Evolutionary conservation across 352 stramenopile genomes (phyloP), one percentile per base, ranked within the genome.

Genomic region (Phytophthora niederhauseri): DNA sequence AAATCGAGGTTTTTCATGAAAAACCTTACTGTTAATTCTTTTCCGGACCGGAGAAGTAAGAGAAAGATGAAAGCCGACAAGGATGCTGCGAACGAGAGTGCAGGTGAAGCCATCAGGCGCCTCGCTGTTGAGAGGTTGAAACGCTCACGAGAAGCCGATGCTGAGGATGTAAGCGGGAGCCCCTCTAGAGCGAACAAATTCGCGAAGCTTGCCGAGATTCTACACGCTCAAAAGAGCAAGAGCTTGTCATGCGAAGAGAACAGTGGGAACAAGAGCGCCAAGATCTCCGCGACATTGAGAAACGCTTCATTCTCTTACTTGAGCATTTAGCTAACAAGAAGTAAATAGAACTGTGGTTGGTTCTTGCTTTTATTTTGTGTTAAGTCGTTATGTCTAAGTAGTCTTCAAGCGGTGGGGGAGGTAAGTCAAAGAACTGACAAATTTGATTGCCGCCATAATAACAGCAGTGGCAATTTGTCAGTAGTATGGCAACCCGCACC

Each of bases 261-360:
- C 41, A 48, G n/a, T 48, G 41, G 41, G 41, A 48, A 6, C 41
- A 48, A 20, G 41, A 48, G 41, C 41, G 41, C 17, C 17, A 48
- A 9, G 17, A 22, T 48, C 17, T 15, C 7, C 41, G 41, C n/a
- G 12, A 48, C 7, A 17, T 48, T 22, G 41, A 48, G 17, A 17
- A 48, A 17, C 41, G 41, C 41, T 48, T 48, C n/a, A 48, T 48
- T 20, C 41, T 48, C n/a, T 48, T 48, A 17, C 14, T 48, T 7
- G 17, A 48, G 12, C 15, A 48, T 17, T 48, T 48, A 48, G 41
- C 14, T 17, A 48, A 48, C n/a, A 48, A 48, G 17, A 48, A 22
- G 41, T 48, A 20, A 22, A 48, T 48, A 48, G 17, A 48, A 48
- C 41, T 48, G 41, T 48, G 41, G 41, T 48, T 48, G 41, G 41